These are phyloP conservation scores for Puya raimondii DNA, from an alignment of 176 grass and related monocot species.

Conservation along the genomic window DNA sequence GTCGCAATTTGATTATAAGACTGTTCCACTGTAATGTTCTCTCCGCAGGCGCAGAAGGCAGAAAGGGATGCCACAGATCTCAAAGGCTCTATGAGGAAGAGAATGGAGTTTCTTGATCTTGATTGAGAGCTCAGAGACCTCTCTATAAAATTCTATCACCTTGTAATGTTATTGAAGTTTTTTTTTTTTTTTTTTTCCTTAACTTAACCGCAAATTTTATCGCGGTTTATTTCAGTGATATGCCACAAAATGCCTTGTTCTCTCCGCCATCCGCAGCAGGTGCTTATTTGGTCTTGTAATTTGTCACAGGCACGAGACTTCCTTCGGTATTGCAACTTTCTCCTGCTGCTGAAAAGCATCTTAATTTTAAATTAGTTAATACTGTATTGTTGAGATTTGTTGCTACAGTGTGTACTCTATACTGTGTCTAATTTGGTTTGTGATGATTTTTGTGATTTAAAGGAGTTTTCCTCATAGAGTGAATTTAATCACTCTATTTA, in stretches of 20 bases:
- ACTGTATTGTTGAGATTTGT: too few species aligned
- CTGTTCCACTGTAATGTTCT: neutral
- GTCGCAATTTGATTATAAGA: neutral
- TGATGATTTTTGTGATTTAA: too few species aligned
- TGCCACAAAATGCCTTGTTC: neutral
- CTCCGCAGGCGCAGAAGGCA: conserved; percentile 73
- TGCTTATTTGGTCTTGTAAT: neutral
- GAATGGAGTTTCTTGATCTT: conserved; percentile 96
- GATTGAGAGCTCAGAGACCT: conserved; percentile 28
- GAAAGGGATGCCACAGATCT: conserved; percentile 82
- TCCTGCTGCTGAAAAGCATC: too few species aligned
- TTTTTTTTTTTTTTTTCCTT: neutral
- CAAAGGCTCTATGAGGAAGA: conserved; percentile 91
- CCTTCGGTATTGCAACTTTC: neutral
- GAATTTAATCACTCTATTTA: too few species aligned
- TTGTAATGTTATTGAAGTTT: neutral
- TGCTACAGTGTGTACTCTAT: too few species aligned
- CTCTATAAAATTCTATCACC: neutral
- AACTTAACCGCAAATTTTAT: neutral
- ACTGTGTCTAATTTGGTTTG: too few species aligned
- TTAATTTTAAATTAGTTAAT: too few species aligned
- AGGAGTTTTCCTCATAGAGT: too few species aligned
- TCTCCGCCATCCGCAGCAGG: neutral
- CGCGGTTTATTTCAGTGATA: conserved; percentile 2
- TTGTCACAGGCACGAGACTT: neutral